These are phyloP conservation scores for Macrophomina pseudophaseolina DNA, from an alignment of 2,329 filamentous ascomycete species.

Conservation along the genomic window DNA sequence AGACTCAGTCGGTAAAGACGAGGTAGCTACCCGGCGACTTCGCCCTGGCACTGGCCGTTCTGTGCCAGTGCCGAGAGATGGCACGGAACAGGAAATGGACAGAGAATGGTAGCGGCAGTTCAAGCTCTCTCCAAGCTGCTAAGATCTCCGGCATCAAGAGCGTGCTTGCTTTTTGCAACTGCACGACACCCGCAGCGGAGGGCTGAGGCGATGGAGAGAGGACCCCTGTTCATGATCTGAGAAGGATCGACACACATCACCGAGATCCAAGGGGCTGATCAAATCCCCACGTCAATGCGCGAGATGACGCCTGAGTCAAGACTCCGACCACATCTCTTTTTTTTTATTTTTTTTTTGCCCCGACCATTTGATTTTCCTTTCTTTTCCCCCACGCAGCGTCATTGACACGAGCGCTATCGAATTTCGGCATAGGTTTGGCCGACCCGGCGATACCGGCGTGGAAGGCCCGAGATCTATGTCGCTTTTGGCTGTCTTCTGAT, in stretches of 20 bases:
- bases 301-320: slow-evolving; percentile 6
- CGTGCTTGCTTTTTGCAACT: background rate
- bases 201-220: background rate
- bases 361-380: background rate
- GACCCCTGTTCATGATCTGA: slow-evolving; percentile 20
- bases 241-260: slow-evolving; percentile 9
- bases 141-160: too few relatives aligned
- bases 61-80: too few relatives aligned
- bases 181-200: background rate
- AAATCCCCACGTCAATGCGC: slow-evolving; percentile 1
- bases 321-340: background rate
- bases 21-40: background rate
- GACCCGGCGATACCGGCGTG: too few relatives aligned
- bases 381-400: background rate
- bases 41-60: too few relatives aligned
- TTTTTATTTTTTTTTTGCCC: background rate
- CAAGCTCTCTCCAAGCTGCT: too few relatives aligned
- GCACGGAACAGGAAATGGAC: too few relatives aligned
- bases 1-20: background rate
- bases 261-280: background rate
- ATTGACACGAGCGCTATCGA: background rate
- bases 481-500: too few relatives aligned
- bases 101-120: too few relatives aligned
- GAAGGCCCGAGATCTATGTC: too few relatives aligned
- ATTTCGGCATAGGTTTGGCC: background rate